Conservation (phyloP, 805 yeast species). For the Cyberlindnera xylosilytica region DNA sequence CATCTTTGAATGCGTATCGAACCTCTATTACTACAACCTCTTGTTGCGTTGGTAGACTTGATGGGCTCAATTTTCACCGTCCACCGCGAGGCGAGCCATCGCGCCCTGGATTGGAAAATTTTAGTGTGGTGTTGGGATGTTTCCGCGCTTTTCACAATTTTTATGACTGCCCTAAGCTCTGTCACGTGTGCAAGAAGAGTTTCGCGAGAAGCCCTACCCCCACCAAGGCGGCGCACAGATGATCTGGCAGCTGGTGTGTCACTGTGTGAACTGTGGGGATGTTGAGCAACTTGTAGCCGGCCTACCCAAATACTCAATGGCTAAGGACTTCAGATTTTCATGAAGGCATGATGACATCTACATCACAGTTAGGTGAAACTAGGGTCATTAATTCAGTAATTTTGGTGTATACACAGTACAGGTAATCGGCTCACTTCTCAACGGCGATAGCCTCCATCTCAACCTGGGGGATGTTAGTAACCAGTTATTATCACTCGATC, state of each 20-base stretch:
- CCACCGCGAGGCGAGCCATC: slow-evolving; percentile 7
- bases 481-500: too few species aligned
- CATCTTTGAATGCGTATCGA: slow-evolving; percentile 51
- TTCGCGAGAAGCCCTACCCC: slow-evolving; percentile 5
- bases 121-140: slow-evolving; percentile 12
- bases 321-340: too few species aligned
- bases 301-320: too few species aligned
- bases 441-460: slow-evolving; percentile 94
- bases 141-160: neutral
- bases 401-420: neutral
- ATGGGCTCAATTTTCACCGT: slow-evolving; percentile 20
- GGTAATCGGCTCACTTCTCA: slow-evolving; percentile 38
- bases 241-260: too few species aligned
- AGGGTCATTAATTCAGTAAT: neutral
- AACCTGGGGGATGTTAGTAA: slow-evolving; percentile 33
- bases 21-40: neutral
- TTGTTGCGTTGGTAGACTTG: slow-evolving; percentile 2
- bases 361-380: too few species aligned
- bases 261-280: too few species aligned
- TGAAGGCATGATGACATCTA: too few species aligned
- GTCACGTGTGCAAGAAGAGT: slow-evolving; percentile 6
- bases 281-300: too few species aligned
- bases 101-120: slow-evolving; percentile 6
- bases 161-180: slow-evolving; percentile 9
- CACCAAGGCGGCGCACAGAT: too few species aligned